Evolutionary conservation across 495 filamentous ascomycete genomes (phyloP).

Genomic region (Hypoxylon perforatum): DNA sequence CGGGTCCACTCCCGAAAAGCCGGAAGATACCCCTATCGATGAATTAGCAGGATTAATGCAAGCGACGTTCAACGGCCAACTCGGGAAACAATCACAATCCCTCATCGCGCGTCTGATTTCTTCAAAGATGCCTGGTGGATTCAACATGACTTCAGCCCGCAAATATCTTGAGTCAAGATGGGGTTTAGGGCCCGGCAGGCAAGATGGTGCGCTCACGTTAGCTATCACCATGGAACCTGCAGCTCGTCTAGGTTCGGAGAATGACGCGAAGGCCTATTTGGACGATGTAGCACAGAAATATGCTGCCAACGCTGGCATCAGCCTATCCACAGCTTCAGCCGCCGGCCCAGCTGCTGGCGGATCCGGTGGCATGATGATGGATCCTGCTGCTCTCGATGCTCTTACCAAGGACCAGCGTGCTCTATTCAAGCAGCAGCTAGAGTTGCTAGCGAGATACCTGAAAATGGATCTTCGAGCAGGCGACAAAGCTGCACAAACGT

Average conservation of each 20-base stretch:
- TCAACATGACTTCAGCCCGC: constrained; percentile 94
- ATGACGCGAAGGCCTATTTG: constrained; percentile 90
- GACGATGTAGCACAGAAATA: constrained; percentile 92
- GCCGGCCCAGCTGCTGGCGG: constrained; percentile 77
- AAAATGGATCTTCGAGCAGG: constrained; percentile 96
- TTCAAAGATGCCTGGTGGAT: constrained; percentile 99
- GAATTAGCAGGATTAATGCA: constrained; percentile 97
- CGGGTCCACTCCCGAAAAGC: constrained; percentile 96
- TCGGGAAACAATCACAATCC: constrained; percentile 95
- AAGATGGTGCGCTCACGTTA: constrained; percentile 89
- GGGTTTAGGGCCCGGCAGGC: constrained; percentile 87
- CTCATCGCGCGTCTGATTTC: constrained; percentile 94
- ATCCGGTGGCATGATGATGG: constrained; percentile 96
- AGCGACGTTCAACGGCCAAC: constrained; percentile 95
- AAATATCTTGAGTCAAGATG: constrained; percentile 96
- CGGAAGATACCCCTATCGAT: constrained; percentile 95
- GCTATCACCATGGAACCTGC: constrained; percentile 93
- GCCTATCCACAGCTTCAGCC: constrained; percentile 77
- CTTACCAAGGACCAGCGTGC: constrained; percentile 94
- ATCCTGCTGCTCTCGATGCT: constrained; percentile 95
- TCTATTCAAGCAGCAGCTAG: constrained; percentile 96
- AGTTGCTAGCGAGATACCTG: constrained; percentile 92
- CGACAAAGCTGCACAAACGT: constrained; percentile 89
- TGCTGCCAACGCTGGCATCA: constrained; percentile 85
- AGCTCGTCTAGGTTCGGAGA: constrained; percentile 85